Percentiles rank a stretch among this genome's conserved stretches.
Evolutionary conservation across 2,329 filamentous ascomycete species (phyloP).

Genomic region (Colletotrichum sp.): DNA sequence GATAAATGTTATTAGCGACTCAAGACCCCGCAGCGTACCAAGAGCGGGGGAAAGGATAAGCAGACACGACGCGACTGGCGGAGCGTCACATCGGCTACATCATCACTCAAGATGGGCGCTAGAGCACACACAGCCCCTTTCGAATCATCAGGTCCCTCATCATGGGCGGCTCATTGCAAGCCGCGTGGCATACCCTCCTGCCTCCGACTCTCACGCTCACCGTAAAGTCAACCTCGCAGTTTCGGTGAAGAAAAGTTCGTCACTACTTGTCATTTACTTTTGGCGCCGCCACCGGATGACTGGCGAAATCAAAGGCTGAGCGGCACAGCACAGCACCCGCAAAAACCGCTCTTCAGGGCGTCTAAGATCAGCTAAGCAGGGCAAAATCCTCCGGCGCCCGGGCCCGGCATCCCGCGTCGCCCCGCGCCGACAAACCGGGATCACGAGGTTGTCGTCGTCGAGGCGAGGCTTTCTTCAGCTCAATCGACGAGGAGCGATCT

Average conservation of each 20-base stretch:
- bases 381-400: not conserved
- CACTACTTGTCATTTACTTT: fast-evolving
- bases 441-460: not conserved
- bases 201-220: too few relatives aligned
- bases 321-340: not conserved
- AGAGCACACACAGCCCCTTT: not conserved
- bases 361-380: not conserved
- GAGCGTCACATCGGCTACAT: not conserved
- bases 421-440: not conserved
- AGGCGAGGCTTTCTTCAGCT: not conserved
- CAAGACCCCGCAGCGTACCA: too few relatives aligned
- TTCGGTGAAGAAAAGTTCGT: not conserved
- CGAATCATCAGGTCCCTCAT: not conserved
- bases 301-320: not conserved
- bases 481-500: not conserved
- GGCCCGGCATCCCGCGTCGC: not conserved
- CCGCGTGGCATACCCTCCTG: not conserved
- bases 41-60: not conserved
- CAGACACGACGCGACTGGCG: not conserved
- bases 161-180: not conserved
- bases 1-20: too few relatives aligned
- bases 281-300: not conserved
- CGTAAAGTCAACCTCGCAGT: not conserved
- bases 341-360: not conserved
- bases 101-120: not conserved